Conservation (phyloP, 306 rosid genomes). For the Acacia acuminata region DNA sequence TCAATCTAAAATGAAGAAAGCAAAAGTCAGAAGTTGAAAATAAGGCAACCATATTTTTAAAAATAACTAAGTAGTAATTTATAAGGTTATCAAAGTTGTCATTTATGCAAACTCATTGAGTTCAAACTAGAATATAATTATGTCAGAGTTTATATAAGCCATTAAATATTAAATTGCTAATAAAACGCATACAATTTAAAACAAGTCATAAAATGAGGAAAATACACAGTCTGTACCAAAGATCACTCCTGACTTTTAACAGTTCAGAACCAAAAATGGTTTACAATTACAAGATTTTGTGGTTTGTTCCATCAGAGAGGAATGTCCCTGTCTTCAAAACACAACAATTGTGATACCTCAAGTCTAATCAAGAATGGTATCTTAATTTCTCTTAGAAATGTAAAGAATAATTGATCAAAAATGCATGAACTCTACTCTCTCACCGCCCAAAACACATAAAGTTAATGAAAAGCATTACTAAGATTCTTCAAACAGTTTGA, state of each 20-base stretch:
- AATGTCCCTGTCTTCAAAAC: neutral
- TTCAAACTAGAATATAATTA: neutral
- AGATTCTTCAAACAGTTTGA: neutral
- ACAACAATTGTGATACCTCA: neutral
- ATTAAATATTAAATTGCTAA: neutral
- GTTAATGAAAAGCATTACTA: neutral
- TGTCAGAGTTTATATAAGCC: neutral
- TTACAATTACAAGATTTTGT: neutral
- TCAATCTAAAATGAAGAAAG: conserved; percentile 21
- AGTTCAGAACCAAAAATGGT: too few species aligned
- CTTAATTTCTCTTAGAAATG: neutral
- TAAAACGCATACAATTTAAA: neutral
- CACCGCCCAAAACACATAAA: neutral
- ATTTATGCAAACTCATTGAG: neutral
- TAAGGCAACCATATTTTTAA: neutral
- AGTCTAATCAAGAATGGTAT: neutral
- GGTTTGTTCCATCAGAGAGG: neutral
- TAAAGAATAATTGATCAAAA: neutral
- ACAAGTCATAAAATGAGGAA: neutral
- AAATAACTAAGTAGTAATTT: neutral
- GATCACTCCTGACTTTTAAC: too few species aligned
- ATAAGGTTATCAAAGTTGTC: neutral
- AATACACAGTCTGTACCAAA: neutral
- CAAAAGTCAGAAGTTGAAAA: conserved; percentile 11
- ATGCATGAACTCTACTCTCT: neutral